Base-by-base conservation (phyloP, 345 rosid species). In the Eucalyptus pumila region DNA sequence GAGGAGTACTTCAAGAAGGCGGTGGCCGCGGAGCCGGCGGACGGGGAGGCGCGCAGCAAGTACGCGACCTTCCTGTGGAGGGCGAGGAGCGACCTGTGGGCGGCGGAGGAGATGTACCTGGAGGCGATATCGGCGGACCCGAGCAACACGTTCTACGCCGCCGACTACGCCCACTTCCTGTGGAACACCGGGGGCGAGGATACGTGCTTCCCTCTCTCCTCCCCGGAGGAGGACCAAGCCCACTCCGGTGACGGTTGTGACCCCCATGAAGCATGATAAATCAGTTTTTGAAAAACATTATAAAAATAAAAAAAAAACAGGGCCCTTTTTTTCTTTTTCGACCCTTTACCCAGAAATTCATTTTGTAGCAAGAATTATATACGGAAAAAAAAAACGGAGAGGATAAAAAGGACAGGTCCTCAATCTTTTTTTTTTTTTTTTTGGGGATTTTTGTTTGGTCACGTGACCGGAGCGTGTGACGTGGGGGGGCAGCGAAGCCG, bases 171-270 rank as follows among this genome's bases (percentile, higher is more conserved):
- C 24, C 91, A 96, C 92, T 98, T 98, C 91, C 94, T 98, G 44
- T 98, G 99, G 99, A 98, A 94, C 58, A 98, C 98, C 0, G 99
- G 99, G 3, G 99, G 97, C 11, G 98, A 98, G 12, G 99, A 97
- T 88, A 97, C 99, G 12, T 98, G 99, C 89, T 98, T 94, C 94
- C 98, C 98, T 88, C 93, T 96, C 37, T 89, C 80, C 85, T 21
- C 26, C 12, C 47, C 83, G 47, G 83, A 76, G 76, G 76, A 65
- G 5, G 47, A 37, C 47, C 83, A 40, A 76, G 27, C 83, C 83
- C 8, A 21, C 45, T 21, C 8, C 80, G 80, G 37, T 47, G 26
- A 40, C 26, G 8, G 83, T 17, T 9, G 45, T 76, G 50, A 15
- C 87, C 48, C 87, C 32, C 89, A n/a, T 52, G 49, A 19, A 81